phyloP scores from a whole-genome alignment of 2,329 filamentous ascomycete species.

The Sporothrix curviconia region DNA sequence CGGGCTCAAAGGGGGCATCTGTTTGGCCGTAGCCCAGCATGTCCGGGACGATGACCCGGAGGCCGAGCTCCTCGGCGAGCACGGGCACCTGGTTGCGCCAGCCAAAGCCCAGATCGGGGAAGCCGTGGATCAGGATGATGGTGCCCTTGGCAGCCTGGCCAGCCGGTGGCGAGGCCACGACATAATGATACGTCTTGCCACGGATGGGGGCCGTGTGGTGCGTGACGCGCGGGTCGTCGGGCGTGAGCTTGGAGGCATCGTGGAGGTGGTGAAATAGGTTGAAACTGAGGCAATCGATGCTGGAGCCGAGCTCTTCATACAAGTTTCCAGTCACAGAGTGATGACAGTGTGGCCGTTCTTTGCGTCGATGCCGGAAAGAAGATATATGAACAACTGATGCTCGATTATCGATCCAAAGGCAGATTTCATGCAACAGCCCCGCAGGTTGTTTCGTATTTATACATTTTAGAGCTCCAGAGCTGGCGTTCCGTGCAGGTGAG shows the following conservation, averaged over 20 bases:
- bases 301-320: neutral
- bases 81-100: conserved; percentile 87
- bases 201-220: conserved; percentile 58
- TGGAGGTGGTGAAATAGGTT: neutral
- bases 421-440: too few relatives aligned
- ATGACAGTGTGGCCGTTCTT: too few relatives aligned
- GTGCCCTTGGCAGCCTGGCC: conserved; percentile 27
- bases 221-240: conserved; percentile 60
- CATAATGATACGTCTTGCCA: conserved; percentile 64
- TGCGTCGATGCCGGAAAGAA: too few relatives aligned
- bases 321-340: too few relatives aligned
- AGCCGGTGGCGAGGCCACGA: conserved; percentile 44
- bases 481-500: too few relatives aligned
- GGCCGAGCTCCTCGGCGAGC: conserved; percentile 61
- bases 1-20: conserved; percentile 55
- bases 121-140: conserved; percentile 58
- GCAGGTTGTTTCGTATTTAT: too few relatives aligned
- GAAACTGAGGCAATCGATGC: neutral
- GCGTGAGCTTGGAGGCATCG: conserved; percentile 54
- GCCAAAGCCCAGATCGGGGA: conserved; percentile 73
- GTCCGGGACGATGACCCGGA: conserved; percentile 77
- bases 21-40: conserved; percentile 81
- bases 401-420: too few relatives aligned
- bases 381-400: too few relatives aligned
- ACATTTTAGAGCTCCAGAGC: too few relatives aligned